Percentiles rank a stretch among this genome's conserved stretches.
phyloP scores from a whole-genome alignment of 2,329 filamentous ascomycete species.

The Dothistroma septosporum region DNA sequence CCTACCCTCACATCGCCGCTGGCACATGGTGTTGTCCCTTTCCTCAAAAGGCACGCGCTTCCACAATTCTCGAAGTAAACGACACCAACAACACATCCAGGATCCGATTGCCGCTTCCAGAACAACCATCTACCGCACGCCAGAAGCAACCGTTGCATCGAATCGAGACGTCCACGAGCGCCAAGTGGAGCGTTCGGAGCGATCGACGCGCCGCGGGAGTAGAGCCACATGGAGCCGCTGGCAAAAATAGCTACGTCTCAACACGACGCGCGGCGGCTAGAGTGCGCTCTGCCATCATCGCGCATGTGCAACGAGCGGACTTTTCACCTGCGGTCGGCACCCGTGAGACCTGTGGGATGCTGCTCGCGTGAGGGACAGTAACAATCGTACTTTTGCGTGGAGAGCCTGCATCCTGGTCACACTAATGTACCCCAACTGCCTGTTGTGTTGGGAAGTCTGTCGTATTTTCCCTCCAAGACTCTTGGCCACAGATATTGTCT shows the following conservation, averaged over 20 bases:
- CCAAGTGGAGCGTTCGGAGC: background rate
- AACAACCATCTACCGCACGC: background rate
- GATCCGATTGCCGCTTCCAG: background rate
- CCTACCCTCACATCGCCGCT: too few species aligned
- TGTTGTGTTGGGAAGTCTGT: background rate
- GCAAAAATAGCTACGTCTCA: conserved; percentile 1
- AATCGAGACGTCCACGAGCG: background rate
- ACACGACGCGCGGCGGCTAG: conserved; percentile 5
- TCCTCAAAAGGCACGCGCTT: too few species aligned
- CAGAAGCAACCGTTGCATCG: conserved; percentile 1
- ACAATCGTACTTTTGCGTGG: background rate
- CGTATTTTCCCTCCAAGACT: background rate
- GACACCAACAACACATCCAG: background rate
- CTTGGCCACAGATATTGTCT: background rate
- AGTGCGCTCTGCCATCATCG: background rate
- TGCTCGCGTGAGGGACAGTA: background rate
- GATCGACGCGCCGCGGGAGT: background rate
- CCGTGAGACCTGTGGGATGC: background rate
- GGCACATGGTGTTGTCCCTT: too few species aligned
- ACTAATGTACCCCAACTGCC: background rate
- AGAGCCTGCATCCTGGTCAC: too few species aligned
- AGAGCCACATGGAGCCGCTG: background rate
- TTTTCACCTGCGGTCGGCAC: background rate
- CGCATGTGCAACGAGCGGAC: background rate
- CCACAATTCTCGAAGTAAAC: background rate